phyloP scores from a whole-genome alignment of 768 basidiomycete genomes.

The Suillus occidentalis region DNA sequence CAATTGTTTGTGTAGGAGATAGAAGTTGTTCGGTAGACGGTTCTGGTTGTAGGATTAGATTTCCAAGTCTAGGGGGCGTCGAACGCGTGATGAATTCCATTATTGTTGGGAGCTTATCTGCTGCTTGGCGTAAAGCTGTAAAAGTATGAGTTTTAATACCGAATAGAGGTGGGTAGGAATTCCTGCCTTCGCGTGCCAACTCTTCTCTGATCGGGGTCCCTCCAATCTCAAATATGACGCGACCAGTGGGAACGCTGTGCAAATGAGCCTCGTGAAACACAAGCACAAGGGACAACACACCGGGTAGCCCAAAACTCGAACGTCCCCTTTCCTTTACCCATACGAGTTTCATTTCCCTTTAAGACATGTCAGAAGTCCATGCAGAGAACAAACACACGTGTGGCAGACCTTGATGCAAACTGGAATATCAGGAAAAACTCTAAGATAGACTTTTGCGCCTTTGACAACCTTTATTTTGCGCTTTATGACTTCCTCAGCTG shows the following conservation, averaged over 20 bases:
- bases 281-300: conserved; percentile 40
- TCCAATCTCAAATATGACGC: conserved; percentile 93
- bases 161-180: background rate
- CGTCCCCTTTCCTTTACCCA: conserved; percentile 98
- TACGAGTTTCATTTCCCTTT: conserved; percentile 96
- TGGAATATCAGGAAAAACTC: conserved; percentile 90
- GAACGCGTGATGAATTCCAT: conserved; percentile 82
- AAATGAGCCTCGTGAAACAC: background rate
- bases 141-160: conserved; percentile 1
- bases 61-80: conserved; percentile 75
- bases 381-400: background rate
- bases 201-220: conserved; percentile 89
- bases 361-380: background rate
- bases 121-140: conserved; percentile 83
- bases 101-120: conserved; percentile 80
- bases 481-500: conserved; percentile 85
- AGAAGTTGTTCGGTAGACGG: background rate
- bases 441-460: conserved; percentile 51
- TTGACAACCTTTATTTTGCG: conserved; percentile 89
- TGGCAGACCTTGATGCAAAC: conserved; percentile 88
- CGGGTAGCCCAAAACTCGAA: conserved; percentile 98
- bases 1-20: conserved; percentile 7
- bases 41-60: conserved; percentile 50
- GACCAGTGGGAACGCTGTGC: conserved; percentile 76
- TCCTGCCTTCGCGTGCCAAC: conserved; percentile 84